phyloP scores from a whole-genome alignment of 139 green algal genomes.

The Tetraselmis striata region DNA sequence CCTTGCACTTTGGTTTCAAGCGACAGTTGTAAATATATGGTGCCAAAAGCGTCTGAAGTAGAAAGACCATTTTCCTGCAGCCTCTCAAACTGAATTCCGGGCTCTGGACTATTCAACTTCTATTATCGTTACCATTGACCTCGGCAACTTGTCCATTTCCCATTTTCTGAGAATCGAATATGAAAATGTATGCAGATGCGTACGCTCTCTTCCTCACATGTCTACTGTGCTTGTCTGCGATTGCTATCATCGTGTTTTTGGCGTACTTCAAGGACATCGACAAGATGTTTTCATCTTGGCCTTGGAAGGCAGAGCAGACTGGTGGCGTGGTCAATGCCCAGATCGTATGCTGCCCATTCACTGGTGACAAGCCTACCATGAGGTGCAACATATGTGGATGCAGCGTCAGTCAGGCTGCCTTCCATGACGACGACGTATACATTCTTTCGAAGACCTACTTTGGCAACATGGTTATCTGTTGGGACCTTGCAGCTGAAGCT shows the following conservation, averaged over 20 bases:
- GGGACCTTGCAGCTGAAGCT: not conserved
- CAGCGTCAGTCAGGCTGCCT: not conserved
- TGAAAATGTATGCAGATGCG: not conserved
- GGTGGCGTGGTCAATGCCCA: too few relatives aligned
- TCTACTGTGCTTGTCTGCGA: not conserved
- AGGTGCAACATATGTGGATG: not conserved
- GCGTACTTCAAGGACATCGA: not conserved
- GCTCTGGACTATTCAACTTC: too few relatives aligned
- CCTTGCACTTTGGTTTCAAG: too few relatives aligned
- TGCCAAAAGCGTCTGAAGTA: too few relatives aligned
- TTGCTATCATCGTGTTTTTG: not conserved
- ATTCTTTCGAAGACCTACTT: not conserved
- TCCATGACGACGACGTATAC: not conserved
- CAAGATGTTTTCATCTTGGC: not conserved
- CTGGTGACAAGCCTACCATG: not conserved
- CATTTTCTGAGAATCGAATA: too few relatives aligned
- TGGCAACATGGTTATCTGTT: not conserved
- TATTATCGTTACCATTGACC: too few relatives aligned
- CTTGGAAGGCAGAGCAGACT: not conserved
- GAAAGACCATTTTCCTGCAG: too few relatives aligned
- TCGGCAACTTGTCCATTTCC: too few relatives aligned
- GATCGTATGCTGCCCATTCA: not conserved
- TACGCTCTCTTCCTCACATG: not conserved
- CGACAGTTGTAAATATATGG: too few relatives aligned
- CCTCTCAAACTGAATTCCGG: too few relatives aligned